Base-by-base conservation (phyloP, 2,329 filamentous ascomycete genomes). In the Aspergillus uvarum region DNA sequence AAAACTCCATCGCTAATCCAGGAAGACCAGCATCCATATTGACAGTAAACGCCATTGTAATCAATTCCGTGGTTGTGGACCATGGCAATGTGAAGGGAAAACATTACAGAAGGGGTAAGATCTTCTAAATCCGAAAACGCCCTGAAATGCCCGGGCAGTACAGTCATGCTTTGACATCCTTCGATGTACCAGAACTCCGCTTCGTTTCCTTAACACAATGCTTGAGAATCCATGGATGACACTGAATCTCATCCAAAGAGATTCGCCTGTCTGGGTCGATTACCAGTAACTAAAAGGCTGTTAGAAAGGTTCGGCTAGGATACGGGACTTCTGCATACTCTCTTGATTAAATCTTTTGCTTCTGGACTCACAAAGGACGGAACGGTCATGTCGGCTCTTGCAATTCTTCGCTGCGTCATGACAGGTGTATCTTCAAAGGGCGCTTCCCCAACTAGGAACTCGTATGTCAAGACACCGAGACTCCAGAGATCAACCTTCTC, bases 401-500 rank as follows among this genome's bases (percentile, higher is more conserved):
- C 86, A 75, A 99, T 99, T 71, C 93, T 87, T 68, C 91, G 83
- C 68, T 96, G 92, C 26, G 95, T 99, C 91, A 96, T 96, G 63
- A 94, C 86, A 4, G 91, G 91, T 2, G 91, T 95, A 71, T 98
- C 95, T 77, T 99, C 95, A 70, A 99, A 99, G 0, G 95, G 95
- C 16, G 95, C 95, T 80, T 97, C 92, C 61, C 95, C 95, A 35
- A 96, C 91, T 60, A 99, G 79, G 70, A 99, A 99, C 78, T 99
- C 95, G 70, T 98, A 99, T 2, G 90, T 96, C 77, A 99, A 77
- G 22, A 98, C 95, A 24, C 95, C 95, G 70, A 99, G 81, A 72
- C 91, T 95, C 95, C 95, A 99, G 63, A 98, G 79, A 74, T 99
- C 95, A 32, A 99, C 91, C 80, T 97, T 98, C 74, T 97, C 93